Evolutionary conservation across 192 early-diverging fungal species (phyloP), one percentile per base, ranked within the genome.

Genomic region (Gorgonomyces haynaldii): DNA sequence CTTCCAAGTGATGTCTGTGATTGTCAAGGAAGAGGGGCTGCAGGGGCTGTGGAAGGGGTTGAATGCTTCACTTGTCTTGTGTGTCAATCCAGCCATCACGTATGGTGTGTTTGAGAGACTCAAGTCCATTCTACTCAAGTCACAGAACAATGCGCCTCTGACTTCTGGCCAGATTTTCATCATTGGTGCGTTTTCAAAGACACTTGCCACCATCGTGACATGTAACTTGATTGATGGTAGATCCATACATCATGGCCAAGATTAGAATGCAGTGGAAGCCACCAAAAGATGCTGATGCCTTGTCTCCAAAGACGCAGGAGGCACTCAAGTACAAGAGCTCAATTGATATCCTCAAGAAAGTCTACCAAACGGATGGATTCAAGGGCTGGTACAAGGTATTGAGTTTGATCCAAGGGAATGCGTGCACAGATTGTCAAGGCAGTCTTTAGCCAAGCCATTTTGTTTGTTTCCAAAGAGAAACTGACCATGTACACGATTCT

Each of bases 181-280:
- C 58, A 79, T 89, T 24, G 92, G 90, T n/a, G 96, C 95, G 8
- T 38, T 95, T 21, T 76, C 85, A 28, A 98, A 98, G 56, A 89
- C 91, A 0, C 61, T 98, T 58, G 95, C 76, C 0, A 79, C 76
- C 10, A 56, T 79, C 64, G 76, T 79, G 20, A 79, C 76, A 23
- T 64, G 66, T 69, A 51, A 41, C 50, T 48, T 32, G 15, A 12
- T 4, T 39, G n/a, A 52, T 54, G 10, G 56, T 80, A 13, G 88
- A 98, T 53, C 92, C 95, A 19, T 98, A 96, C 56, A 98, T 98
- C 61, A 96, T 98, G 95, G 95, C 95, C 35, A 98, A 98, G 55
- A 89, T 96, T 17, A 69, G 90, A 39, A 75, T 98, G 51, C 95
- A 98, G 39, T 75, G 68, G 67, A 56, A 60, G 28, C 60, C 63